Conservation (phyloP, 163 green algal species). For the Prototheca wickerhamii region DNA sequence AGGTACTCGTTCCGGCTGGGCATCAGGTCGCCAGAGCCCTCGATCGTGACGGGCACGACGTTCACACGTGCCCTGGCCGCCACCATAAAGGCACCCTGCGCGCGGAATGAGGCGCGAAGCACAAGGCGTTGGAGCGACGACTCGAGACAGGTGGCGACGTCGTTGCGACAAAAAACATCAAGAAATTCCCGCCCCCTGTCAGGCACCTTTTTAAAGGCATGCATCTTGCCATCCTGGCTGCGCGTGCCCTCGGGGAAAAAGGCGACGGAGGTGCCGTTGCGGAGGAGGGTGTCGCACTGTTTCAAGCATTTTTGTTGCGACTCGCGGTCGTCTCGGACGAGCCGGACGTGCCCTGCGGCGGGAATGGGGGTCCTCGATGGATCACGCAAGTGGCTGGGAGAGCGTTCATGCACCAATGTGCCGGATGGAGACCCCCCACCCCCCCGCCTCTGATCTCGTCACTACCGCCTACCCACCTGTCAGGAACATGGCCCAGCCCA, state of each 20-base stretch:
- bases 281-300: slow-evolving; percentile 74
- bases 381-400: not conserved
- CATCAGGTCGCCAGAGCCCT: slow-evolving; percentile 74
- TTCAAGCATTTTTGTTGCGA: slow-evolving; percentile 82
- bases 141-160: not conserved
- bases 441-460: not conserved
- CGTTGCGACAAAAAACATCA: not conserved
- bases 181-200: not conserved
- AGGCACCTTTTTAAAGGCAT: slow-evolving; percentile 90
- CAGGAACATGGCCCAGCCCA: slow-evolving; percentile 1
- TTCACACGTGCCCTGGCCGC: slow-evolving; percentile 75
- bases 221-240: slow-evolving; percentile 67
- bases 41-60: slow-evolving; percentile 87
- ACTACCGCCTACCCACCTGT: not conserved
- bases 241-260: slow-evolving; percentile 98
- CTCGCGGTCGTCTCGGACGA: slow-evolving; percentile 83
- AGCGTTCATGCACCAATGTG: not conserved
- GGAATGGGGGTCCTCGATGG: not conserved
- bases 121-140: too few relatives aligned
- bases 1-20: slow-evolving; percentile 52
- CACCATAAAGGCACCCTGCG: slow-evolving; percentile 84
- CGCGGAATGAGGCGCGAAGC: not conserved
- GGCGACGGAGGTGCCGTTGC: slow-evolving; percentile 68
- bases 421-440: not conserved
- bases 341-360: slow-evolving; percentile 80